Evolutionary conservation across 2,329 filamentous ascomycete genomes (phyloP), one percentile per base, ranked within the genome.

Genomic region (Fusarium sp.): DNA sequence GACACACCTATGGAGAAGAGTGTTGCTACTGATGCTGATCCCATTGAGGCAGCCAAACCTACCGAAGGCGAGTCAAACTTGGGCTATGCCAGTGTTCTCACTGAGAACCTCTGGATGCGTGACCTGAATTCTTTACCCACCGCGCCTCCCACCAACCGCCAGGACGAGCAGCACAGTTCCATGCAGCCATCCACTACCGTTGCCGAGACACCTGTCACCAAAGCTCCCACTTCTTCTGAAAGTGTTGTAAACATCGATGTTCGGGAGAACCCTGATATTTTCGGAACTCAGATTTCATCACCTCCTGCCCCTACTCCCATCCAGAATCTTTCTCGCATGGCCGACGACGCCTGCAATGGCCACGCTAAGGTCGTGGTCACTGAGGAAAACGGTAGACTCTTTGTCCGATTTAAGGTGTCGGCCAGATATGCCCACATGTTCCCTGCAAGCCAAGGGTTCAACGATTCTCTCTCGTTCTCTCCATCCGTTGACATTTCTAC

Each of bases 321-420:
- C 14, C 66, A 75, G 35, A 60, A 68, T 12, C 64, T 82, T 23
- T 78, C 79, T 9, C 58, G 66, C 35, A 77, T 82, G 48, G 78
- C 76, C 6, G 69, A 72, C 8, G 65, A 71, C 18, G 46, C 61
- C 33, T 81, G 79, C 60, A 65, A 73, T 51, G 78, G 77, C 37
- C 68, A 78, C 41, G 79, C 80, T 71, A 79, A 79, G 39, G 79
- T 81, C 69, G 66, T 76, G 45, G 67, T 81, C 38, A 69, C 57
- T 15, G 71, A 78, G 48, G 73, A 78, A 48, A 76, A 77, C 42
- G 79, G 73, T 44, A 75, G 79, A 60, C 77, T 82, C 41, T 70
- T 81, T 61, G 80, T 82, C 66, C 75, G 79, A 78, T 82, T 82
- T 81, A 82, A 82, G 81, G 46, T 82, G 58, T 79, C 81, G 57